Base-by-base conservation (phyloP, 257 asterid species). In the Echites panduratus region DNA sequence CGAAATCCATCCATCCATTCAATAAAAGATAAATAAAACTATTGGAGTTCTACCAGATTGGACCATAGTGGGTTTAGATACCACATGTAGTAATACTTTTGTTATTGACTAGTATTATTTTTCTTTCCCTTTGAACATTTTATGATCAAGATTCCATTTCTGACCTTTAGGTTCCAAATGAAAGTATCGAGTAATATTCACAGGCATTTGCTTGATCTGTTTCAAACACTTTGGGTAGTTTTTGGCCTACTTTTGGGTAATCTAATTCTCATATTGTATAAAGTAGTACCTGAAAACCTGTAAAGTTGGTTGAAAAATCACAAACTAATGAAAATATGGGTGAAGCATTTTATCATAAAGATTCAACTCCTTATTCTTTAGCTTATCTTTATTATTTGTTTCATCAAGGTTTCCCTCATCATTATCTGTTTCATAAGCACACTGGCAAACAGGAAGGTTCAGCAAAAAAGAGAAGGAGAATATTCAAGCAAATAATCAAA, bases 331-430 rank as follows among this genome's bases (percentile, higher is more conserved):
- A 5, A 19, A 35, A 50, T 35, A 7, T 6, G 63, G 7, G 56
- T 52, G 35, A 50, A 22, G 52, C 32, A 26, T 22, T 32, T 50
- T 27, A 69, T 69, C 48, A 48, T 49, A 27, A 70, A 69, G 50
- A 70, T 32, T 48, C 64, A 49, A 4, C 35, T 52, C 48, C n/a
- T n/a, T n/a, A 20, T 70, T 70, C 50, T 32, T 52, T 70, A 52
- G 49, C 35, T 27, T 67, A 45, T 27, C 53, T 67, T 8, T 44
- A 45, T 22, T 67, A 47, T 67, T 57, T 67, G 71, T 67, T 67
- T 67, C 73, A 19, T 50, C 73, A 70, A 70, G 63, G 35, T 70
- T 62, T 70, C 52, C 64, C 19, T 52, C 64, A 68, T 16, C 44
- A 32, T 68, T 47, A 68, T 68, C 59, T 68, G n/a, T n/a, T n/a